Evolutionary conservation across 495 filamentous ascomycete genomes (phyloP).

Genomic region (Tuber calosporum): DNA sequence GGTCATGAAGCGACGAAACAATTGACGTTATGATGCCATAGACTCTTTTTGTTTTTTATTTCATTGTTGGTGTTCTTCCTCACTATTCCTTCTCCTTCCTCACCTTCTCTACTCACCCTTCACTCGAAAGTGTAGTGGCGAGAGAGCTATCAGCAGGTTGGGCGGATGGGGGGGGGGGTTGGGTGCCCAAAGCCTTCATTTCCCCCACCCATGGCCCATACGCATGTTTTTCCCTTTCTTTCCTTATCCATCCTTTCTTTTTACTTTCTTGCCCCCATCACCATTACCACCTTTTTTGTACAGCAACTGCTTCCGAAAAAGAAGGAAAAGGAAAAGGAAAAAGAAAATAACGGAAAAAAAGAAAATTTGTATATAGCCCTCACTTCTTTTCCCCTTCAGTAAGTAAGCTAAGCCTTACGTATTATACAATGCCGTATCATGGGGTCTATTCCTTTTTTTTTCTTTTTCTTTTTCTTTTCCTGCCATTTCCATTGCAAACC

Average conservation of each 20-base stretch:
- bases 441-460: no score
- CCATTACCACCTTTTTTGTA: background rate
- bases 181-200: background rate
- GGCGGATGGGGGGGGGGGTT: background rate
- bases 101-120: background rate
- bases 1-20: slow-evolving; percentile 23
- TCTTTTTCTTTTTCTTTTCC: background rate
- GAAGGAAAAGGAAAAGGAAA: background rate
- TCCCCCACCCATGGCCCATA: background rate
- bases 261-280: background rate
- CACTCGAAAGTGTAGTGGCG: background rate
- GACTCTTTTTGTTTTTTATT: slow-evolving; percentile 4
- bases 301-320: background rate
- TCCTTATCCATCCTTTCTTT: background rate
- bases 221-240: background rate
- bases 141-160: background rate
- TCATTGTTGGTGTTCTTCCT: background rate
- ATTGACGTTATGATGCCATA: slow-evolving; percentile 17
- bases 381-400: background rate
- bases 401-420: background rate
- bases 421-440: background rate
- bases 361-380: background rate
- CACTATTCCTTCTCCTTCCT: background rate
- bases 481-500: background rate
- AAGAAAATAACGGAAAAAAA: background rate